Conservation (phyloP, 257 asterid species). For the Phtheirospermum japonicum region DNA sequence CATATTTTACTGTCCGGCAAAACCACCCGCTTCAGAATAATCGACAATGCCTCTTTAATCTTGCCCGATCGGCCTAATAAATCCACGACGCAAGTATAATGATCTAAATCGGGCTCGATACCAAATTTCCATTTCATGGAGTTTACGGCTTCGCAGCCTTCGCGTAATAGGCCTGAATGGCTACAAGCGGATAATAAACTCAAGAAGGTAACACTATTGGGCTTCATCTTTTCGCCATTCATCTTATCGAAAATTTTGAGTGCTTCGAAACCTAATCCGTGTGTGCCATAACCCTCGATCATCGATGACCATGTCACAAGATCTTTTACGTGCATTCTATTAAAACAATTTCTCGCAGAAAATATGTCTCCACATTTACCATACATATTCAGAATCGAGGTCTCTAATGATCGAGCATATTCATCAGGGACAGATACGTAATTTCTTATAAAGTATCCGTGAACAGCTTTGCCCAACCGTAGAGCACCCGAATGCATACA, state of each 20-base stretch:
- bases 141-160: conserved; percentile 32
- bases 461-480: conserved; percentile 41
- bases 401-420: conserved; percentile 28
- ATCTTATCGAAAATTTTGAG: conserved; percentile 35
- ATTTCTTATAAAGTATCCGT: conserved; percentile 35
- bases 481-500: conserved; percentile 35
- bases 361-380: conserved; percentile 43
- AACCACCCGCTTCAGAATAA: conserved; percentile 32
- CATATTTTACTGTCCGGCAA: conserved; percentile 46
- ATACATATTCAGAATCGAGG: conserved; percentile 50
- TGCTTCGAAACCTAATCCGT: conserved; percentile 45
- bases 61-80: conserved; percentile 45
- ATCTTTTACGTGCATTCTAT: conserved; percentile 37
- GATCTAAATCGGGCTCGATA: conserved; percentile 42
- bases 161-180: conserved; percentile 43
- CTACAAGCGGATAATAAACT: conserved; percentile 50
- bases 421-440: conserved; percentile 15
- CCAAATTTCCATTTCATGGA: conserved; percentile 37
- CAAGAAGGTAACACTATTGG: conserved; percentile 42
- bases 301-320: conserved; percentile 49
- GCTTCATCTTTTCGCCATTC: conserved; percentile 41
- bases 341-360: conserved; percentile 39
- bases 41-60: conserved; percentile 40
- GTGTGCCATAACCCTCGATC: conserved; percentile 53
- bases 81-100: conserved; percentile 51